These are phyloP conservation scores for Cucumis hystrix DNA, from an alignment of 306 rosid genomes.

Conservation along the genomic window DNA sequence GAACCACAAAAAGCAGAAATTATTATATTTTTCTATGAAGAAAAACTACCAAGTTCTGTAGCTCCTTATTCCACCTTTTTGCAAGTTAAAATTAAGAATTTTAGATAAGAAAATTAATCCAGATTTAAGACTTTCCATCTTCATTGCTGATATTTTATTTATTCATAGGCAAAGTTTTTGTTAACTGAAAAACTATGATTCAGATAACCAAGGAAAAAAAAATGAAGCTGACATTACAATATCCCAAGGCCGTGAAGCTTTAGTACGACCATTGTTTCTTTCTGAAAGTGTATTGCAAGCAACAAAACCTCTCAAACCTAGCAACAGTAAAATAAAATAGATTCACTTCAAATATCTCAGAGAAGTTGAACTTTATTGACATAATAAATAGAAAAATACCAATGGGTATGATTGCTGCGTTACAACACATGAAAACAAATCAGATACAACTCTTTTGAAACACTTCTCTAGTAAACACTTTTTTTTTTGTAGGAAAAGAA, in stretches of 20 bases:
- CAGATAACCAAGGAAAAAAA: background rate
- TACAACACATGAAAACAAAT: conserved; percentile 23
- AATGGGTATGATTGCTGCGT: conserved; percentile 81
- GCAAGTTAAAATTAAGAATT: too few relatives aligned
- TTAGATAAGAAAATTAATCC: too few relatives aligned
- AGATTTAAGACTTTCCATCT: too few relatives aligned
- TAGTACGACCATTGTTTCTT: conserved; percentile 67
- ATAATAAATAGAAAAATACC: conserved; percentile 29
- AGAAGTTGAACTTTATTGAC: conserved; percentile 3
- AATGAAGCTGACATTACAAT: conserved; percentile 30
- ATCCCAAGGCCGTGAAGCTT: conserved; percentile 98
- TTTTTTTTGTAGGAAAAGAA: background rate
- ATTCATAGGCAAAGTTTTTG: background rate
- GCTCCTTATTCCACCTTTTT: too few relatives aligned
- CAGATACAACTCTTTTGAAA: conserved; percentile 5
- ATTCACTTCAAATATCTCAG: background rate
- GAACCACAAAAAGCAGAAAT: background rate
- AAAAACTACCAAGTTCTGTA: too few relatives aligned
- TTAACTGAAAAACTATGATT: background rate
- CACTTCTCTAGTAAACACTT: background rate
- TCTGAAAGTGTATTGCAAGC: conserved; percentile 91
- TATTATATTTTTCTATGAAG: too few relatives aligned
- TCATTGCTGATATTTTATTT: background rate
- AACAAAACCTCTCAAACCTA: conserved; percentile 96
- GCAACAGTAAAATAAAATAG: conserved; percentile 4